These are phyloP conservation scores for Epichloe brachyelytri DNA, from an alignment of 2,329 filamentous ascomycete genomes.

Conservation along the genomic window DNA sequence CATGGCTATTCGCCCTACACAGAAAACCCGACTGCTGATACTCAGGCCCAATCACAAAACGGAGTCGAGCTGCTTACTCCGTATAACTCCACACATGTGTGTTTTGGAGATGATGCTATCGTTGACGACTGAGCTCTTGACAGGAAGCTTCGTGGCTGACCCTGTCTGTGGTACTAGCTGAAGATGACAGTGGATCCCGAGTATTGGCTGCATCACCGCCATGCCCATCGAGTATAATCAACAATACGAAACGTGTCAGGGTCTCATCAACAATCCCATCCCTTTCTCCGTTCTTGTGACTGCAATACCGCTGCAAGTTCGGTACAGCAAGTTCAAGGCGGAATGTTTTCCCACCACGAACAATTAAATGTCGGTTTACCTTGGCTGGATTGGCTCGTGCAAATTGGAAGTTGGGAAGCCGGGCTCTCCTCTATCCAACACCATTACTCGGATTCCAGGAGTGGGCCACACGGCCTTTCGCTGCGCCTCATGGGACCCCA, in stretches of 20 bases:
- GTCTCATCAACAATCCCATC: not conserved
- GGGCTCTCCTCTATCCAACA: not conserved
- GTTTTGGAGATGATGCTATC: not conserved
- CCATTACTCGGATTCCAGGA: no score
- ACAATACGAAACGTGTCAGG: not conserved
- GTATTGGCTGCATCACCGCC: not conserved
- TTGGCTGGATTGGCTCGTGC: not conserved
- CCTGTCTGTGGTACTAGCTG: not conserved
- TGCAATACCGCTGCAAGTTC: constrained; percentile 1
- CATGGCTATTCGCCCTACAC: not conserved
- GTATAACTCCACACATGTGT: not conserved
- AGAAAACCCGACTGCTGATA: no score
- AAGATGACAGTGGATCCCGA: not conserved
- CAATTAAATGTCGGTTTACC: not conserved
- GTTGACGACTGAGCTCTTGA: not conserved
- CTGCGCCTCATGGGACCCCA: no score
- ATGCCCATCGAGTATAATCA: not conserved
- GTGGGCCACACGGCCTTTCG: no score
- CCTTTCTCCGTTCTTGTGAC: not conserved
- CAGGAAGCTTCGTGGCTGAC: not conserved
- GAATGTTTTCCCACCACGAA: not conserved
- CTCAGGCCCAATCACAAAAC: not conserved
- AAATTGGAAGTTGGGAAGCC: not conserved
- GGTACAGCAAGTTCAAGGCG: not conserved
- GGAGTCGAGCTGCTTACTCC: not conserved